phyloP scores from a whole-genome alignment of 495 filamentous ascomycete species.

The Penicillium herquei region DNA sequence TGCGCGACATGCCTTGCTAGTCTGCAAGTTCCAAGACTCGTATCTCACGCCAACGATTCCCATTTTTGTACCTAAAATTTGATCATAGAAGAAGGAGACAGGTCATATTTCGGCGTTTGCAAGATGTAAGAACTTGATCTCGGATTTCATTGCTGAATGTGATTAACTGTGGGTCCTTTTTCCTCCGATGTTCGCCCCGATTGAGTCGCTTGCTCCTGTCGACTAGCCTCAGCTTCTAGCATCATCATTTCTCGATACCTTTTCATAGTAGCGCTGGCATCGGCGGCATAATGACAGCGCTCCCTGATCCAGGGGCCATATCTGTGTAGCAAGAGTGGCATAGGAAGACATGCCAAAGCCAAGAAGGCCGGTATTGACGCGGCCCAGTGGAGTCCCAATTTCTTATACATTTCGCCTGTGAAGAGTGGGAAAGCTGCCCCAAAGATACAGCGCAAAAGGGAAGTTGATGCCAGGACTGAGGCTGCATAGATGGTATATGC shows the following conservation, averaged over 20 bases:
- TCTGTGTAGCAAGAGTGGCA: constrained; percentile 66
- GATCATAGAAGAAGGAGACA: too few relatives aligned
- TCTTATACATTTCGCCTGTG: neutral
- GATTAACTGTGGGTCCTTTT: too few relatives aligned
- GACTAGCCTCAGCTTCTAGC: too few relatives aligned
- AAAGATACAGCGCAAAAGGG: neutral
- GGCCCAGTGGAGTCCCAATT: constrained; percentile 3
- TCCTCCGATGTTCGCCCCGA: too few relatives aligned
- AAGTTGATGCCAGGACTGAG: neutral
- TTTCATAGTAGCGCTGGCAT: constrained; percentile 41
- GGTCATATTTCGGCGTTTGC: too few relatives aligned
- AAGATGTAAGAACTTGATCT: too few relatives aligned
- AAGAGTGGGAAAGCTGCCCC: neutral
- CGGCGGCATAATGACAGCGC: constrained; percentile 63
- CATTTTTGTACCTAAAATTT: too few relatives aligned
- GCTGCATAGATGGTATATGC: constrained; percentile 1
- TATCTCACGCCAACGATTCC: too few relatives aligned
- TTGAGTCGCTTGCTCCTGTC: too few relatives aligned
- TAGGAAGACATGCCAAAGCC: constrained; percentile 61
- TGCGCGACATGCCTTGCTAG: too few relatives aligned
- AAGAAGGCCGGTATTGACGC: constrained; percentile 60
- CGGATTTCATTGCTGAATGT: too few relatives aligned
- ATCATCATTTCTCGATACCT: neutral
- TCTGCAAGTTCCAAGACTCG: too few relatives aligned
- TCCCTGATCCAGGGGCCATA: constrained; percentile 59